Evolutionary conservation across 1,139 yeast genomes (phyloP), one percentile per base, ranked within the genome.

Genomic region (Taphrina wiesneri): DNA sequence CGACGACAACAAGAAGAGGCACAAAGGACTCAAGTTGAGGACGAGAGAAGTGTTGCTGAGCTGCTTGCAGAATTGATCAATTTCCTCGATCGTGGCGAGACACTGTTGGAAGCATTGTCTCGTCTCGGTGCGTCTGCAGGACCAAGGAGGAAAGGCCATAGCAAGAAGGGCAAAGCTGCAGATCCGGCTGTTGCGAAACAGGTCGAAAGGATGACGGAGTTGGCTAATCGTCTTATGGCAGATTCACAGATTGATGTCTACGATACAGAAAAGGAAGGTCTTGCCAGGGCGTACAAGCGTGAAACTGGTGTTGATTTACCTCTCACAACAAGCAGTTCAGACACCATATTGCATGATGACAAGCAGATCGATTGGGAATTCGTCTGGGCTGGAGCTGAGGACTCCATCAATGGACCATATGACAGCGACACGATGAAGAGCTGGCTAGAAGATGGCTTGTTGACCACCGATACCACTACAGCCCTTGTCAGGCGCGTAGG

Each of bases 61-160:
- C 57, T 63, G 23, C 47, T 65, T 6, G 64, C 52, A 11, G 70
- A 71, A 0, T 71, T 87, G 19, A 80, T 86, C 1, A 75, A 70
- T 0, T 34, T 74, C 1, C 74, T 88, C 49, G 83, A 85, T 47
- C 84, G 87, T 0, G 87, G 84, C 2, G 93, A 88, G 73, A 81
- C 87, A 0, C 83, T 89, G 1, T 70, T 86, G 73, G 92, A 87
- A 71, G 85, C 87, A 0, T 75, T 86, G 41, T 82, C 82, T 17
- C 73, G 86, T 62, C 72, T 83, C 52, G 67, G 62, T 34, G 63
- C 56, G n/a, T 78, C 51, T 7, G 32, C 30, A 5, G 25, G 6
- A 73, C 74, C 0, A 75, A 76, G 43, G 73, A 72, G 72, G 69
- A 61, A 74, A 70, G 59, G 69, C 65, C 47, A 71, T 70, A 39